These are phyloP conservation scores for Arthromyces matolae DNA, from an alignment of 768 basidiomycete species.

Conservation along the genomic window DNA sequence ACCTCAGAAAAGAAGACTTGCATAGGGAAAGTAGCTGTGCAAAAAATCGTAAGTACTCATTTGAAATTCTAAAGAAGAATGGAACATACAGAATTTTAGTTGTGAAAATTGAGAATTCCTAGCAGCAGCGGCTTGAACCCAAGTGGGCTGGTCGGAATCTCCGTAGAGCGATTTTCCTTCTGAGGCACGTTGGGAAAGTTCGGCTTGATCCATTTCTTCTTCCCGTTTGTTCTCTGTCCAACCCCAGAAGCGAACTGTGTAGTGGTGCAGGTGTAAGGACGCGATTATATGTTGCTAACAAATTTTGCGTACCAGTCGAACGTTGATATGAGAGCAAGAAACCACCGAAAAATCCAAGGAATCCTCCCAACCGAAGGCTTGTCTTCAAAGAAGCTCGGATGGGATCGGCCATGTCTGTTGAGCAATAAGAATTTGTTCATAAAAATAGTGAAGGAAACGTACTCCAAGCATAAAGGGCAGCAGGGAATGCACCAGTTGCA, in stretches of 20 bases:
- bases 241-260: constrained; percentile 87
- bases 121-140: constrained; percentile 84
- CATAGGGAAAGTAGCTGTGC: constrained; percentile 71
- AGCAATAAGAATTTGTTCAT: constrained; percentile 8
- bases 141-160: constrained; percentile 72
- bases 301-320: constrained; percentile 66
- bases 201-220: constrained; percentile 69
- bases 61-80: constrained; percentile 1
- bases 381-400: constrained; percentile 35
- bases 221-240: constrained; percentile 89
- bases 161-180: constrained; percentile 88
- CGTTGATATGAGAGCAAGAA: constrained; percentile 93
- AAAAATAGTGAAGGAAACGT: constrained; percentile 23
- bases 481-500: constrained; percentile 77
- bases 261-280: no score
- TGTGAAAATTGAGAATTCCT: constrained; percentile 92
- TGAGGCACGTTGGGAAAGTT: constrained; percentile 69
- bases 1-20: constrained; percentile 33
- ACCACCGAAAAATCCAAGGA: constrained; percentile 85
- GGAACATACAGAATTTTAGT: constrained; percentile 79
- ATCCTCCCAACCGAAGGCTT: constrained; percentile 50
- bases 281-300: not conserved
- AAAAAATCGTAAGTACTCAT: constrained; percentile 12
- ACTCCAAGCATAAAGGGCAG: constrained; percentile 83
- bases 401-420: constrained; percentile 49